Evolutionary conservation across 352 stramenopile species (phyloP).

Genomic region (Phytophthora meadii): DNA sequence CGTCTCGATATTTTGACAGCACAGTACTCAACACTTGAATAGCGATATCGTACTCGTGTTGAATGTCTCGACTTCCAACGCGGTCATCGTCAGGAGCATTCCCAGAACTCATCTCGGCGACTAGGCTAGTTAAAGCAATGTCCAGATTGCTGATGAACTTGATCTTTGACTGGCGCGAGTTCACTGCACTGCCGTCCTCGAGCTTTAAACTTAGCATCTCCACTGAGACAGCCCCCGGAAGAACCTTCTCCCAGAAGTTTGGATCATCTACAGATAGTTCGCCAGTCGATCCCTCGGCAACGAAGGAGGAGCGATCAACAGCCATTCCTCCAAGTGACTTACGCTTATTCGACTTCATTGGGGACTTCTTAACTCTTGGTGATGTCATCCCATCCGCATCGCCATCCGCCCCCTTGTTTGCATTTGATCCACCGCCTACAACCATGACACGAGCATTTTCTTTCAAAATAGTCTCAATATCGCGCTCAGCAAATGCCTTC

Average conservation of each 20-base stretch:
- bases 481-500: constrained; percentile 93
- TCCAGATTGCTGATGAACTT: constrained; percentile 91
- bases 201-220: constrained; percentile 89
- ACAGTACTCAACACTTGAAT: constrained; percentile 85
- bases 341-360: constrained; percentile 57
- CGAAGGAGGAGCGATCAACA: constrained; percentile 91
- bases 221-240: constrained; percentile 84
- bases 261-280: constrained; percentile 96
- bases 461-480: constrained; percentile 97
- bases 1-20: constrained; percentile 75
- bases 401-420: constrained; percentile 40
- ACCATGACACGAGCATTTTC: constrained; percentile 85
- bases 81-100: constrained; percentile 55
- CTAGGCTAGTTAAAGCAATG: constrained; percentile 75
- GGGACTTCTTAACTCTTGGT: constrained; percentile 48
- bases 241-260: constrained; percentile 96
- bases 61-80: constrained; percentile 56
- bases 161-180: constrained; percentile 84
- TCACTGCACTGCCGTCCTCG: constrained; percentile 86
- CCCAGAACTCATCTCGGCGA: constrained; percentile 63
- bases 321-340: constrained; percentile 85
- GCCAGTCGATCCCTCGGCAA: constrained; percentile 89
- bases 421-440: constrained; percentile 49
- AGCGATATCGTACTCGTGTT: constrained; percentile 89
- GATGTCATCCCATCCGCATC: constrained; percentile 25